A percentile compares a stretch with the other conserved stretches of the same genome.
These are phyloP conservation scores for Beauveria sp. DNA, from an alignment of 2,329 filamentous ascomycete genomes.

Conservation along the genomic window DNA sequence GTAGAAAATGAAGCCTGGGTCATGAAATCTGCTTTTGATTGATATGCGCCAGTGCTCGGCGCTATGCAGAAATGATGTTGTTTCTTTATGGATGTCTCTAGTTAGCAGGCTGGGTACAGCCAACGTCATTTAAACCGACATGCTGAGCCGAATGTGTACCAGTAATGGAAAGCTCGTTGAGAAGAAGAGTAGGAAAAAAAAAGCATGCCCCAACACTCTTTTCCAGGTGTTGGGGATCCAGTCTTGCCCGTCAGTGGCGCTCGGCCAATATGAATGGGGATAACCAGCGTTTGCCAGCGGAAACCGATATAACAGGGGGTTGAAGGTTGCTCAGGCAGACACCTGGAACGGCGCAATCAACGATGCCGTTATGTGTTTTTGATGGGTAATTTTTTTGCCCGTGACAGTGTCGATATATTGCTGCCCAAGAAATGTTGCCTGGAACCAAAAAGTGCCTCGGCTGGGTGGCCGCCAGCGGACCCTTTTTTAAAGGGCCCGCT, in stretches of 20 bases:
- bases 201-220: no score
- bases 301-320: neutral
- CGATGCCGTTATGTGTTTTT: neutral
- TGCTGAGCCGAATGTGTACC: no score
- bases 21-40: no score
- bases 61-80: no score
- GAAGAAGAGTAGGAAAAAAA: no score
- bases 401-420: neutral
- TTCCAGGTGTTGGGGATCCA: neutral
- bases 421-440: neutral
- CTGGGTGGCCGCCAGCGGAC: neutral
- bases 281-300: neutral
- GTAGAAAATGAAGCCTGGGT: no score
- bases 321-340: neutral
- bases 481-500: neutral
- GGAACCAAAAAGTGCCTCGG: neutral
- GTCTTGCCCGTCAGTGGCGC: neutral
- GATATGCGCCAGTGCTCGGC: no score
- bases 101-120: no score
- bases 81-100: no score
- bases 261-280: neutral
- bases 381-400: neutral
- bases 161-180: no score
- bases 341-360: no score
- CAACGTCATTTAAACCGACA: no score